Conservation (phyloP, 106 monocot genomes). For the Allium sativum region DNA sequence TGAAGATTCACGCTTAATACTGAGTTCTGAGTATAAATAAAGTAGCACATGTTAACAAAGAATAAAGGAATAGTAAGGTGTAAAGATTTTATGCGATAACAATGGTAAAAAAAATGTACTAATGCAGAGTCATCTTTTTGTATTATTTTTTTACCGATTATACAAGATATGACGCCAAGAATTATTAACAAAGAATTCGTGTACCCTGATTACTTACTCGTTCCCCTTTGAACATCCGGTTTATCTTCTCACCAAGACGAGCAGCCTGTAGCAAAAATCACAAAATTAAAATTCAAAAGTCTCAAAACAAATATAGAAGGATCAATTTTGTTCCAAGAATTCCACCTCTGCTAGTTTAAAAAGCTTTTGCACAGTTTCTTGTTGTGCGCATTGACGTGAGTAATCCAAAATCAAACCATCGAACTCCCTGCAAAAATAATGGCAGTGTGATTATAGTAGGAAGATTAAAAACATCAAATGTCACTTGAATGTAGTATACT, state of each 20-base stretch:
- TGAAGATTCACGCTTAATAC: no score
- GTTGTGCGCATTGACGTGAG: constrained; percentile 9
- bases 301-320: no score
- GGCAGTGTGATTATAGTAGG: background rate
- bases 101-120: no score
- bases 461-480: constrained; percentile 1
- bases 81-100: no score
- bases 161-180: no score
- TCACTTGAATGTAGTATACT: background rate
- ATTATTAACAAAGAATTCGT: no score
- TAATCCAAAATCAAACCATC: constrained; percentile 21
- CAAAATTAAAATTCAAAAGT: background rate
- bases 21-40: no score
- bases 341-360: constrained; percentile 21
- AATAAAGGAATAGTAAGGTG: no score
- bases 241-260: constrained; percentile 16
- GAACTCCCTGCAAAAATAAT: constrained; percentile 7
- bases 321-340: background rate
- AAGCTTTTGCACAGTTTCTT: constrained; percentile 18
- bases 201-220: constrained; percentile 4
- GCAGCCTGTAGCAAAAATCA: constrained; percentile 8
- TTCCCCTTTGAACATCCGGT: constrained; percentile 20
- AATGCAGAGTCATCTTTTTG: no score
- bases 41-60: no score
- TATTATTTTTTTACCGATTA: no score